Conservation (phyloP, 108 stramenopile species). For the Skeletonema grethae region DNA sequence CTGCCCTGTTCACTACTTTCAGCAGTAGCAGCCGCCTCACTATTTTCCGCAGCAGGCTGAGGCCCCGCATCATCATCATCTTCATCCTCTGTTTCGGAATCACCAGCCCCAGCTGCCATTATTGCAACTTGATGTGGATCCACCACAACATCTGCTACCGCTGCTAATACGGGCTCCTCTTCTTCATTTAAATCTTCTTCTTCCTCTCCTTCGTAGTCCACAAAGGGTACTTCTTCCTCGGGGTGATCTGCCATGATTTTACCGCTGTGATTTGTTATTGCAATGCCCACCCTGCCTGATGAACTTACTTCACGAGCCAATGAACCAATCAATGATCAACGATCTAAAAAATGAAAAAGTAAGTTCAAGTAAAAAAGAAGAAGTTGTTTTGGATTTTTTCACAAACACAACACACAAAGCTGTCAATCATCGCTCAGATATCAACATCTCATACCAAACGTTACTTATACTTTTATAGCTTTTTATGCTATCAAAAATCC, state of each 20-base stretch:
- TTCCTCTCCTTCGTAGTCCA: slow-evolving; percentile 51
- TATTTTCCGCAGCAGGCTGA: not conserved
- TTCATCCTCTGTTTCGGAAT: slow-evolving; percentile 36
- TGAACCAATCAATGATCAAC: no score
- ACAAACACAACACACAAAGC: no score
- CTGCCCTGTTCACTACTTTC: not conserved
- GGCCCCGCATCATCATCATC: slow-evolving; percentile 28
- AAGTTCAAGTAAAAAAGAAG: no score
- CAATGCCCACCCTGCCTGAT: not conserved
- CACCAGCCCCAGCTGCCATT: slow-evolving; percentile 14
- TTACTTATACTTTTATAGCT: no score
- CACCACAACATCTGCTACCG: not conserved
- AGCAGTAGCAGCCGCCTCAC: not conserved
- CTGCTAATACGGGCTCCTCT: not conserved
- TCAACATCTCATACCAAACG: no score
- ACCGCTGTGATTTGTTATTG: not conserved
- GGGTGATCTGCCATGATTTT: slow-evolving; percentile 22
- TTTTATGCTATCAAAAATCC: no score
- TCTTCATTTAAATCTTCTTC: slow-evolving; percentile 3
- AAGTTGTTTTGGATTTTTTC: no score
- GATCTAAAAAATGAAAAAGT: no score
- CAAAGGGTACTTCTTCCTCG: slow-evolving; percentile 41
- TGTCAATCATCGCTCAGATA: no score
- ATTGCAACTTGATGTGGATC: slow-evolving; percentile 10
- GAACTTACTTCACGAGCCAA: no score